Conservation (phyloP, 306 rosid genomes). For the Hippophae tibetana region DNA sequence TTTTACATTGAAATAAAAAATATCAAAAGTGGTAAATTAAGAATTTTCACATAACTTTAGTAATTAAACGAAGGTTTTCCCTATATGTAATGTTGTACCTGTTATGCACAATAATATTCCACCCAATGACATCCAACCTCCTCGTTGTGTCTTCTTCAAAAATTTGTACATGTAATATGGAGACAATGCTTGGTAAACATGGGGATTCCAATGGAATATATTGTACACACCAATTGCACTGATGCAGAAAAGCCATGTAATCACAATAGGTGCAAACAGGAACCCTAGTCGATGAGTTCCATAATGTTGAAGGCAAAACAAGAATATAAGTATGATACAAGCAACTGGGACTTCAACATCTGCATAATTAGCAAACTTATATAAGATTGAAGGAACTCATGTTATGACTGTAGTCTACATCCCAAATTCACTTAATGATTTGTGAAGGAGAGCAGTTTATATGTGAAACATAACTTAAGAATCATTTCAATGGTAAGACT, state of each 20-base stretch:
- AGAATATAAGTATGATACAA: constrained; percentile 59
- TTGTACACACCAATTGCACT: constrained; percentile 80
- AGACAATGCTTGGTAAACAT: constrained; percentile 81
- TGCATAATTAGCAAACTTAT: constrained; percentile 35
- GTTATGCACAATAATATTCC: constrained; percentile 84
- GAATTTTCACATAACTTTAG: no score
- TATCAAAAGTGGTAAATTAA: constrained; percentile 3
- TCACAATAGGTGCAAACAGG: constrained; percentile 82
- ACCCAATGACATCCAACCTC: constrained; percentile 96
- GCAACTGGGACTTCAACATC: constrained; percentile 93
- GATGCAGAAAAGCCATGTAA: constrained; percentile 85
- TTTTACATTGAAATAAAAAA: background rate
- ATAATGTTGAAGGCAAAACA: constrained; percentile 84
- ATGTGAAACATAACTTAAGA: no score
- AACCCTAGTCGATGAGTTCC: constrained; percentile 84
- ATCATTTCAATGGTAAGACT: no score
- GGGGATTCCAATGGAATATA: constrained; percentile 79
- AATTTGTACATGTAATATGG: constrained; percentile 91
- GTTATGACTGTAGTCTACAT: background rate
- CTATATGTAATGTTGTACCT: constrained; percentile 37
- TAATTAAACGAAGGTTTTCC: no score
- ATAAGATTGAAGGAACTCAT: background rate
- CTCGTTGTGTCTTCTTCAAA: constrained; percentile 63
- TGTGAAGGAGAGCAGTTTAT: no score
- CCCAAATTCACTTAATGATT: background rate